These are phyloP conservation scores for Parathielavia hyrcaniae DNA, from an alignment of 495 filamentous ascomycete genomes.

Conservation along the genomic window DNA sequence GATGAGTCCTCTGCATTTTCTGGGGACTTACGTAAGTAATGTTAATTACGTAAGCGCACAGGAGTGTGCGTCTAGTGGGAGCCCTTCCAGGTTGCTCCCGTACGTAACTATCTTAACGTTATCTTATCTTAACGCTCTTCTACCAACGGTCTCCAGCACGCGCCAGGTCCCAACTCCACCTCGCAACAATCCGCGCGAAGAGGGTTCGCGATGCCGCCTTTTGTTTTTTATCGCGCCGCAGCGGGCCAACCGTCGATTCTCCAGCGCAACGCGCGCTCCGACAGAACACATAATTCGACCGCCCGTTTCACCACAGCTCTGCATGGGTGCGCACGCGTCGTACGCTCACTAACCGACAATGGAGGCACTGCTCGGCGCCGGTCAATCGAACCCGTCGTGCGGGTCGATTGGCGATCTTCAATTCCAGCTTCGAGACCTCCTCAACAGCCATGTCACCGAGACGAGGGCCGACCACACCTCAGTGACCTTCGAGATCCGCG, in stretches of 20 bases:
- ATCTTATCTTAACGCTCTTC: too few species aligned
- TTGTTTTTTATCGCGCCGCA: too few species aligned
- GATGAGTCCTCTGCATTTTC: too few species aligned
- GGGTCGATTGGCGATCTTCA: slow-evolving; percentile 39
- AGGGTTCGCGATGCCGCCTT: neutral
- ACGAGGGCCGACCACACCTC: slow-evolving; percentile 40
- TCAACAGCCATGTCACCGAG: slow-evolving; percentile 33
- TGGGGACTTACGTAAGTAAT: too few species aligned
- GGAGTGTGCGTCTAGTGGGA: too few species aligned
- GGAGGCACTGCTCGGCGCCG: slow-evolving; percentile 35
- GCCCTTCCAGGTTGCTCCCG: too few species aligned
- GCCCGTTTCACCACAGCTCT: neutral
- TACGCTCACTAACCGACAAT: slow-evolving; percentile 12
- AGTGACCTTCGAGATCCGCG: slow-evolving; percentile 35
- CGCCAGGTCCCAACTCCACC: neutral
- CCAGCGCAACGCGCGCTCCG: too few species aligned
- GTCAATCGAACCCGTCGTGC: slow-evolving; percentile 32
- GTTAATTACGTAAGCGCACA: too few species aligned
- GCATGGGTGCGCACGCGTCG: too few species aligned
- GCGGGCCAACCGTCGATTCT: too few species aligned
- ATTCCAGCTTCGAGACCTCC: slow-evolving; percentile 31
- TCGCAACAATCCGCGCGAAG: neutral
- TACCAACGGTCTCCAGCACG: neutral
- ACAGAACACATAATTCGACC: too few species aligned
- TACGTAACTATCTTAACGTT: too few species aligned